phyloP scores from a whole-genome alignment of 129 eudicot genomes.

The Pulicaria dysenterica region DNA sequence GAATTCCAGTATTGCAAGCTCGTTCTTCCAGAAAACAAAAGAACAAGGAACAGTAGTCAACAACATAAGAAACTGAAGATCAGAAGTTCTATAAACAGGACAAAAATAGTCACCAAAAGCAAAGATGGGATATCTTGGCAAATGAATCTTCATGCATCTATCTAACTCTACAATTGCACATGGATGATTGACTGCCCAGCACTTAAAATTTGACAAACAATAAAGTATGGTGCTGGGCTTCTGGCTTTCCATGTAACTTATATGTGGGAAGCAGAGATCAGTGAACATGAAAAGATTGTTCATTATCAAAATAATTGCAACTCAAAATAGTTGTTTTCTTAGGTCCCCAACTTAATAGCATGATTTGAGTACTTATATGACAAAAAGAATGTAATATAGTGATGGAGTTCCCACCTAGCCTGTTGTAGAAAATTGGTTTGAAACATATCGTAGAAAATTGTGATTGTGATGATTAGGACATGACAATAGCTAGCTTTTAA shows the following conservation, averaged over 20 bases:
- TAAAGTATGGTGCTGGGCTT: background rate
- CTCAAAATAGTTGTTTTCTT: background rate
- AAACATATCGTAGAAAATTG: no score
- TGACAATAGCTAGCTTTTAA: no score
- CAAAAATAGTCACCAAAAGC: background rate
- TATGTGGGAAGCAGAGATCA: background rate
- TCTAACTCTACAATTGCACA: background rate
- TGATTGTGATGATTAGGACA: no score
- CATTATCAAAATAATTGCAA: background rate
- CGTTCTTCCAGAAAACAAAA: slow-evolving; percentile 40
- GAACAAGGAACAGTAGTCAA: background rate
- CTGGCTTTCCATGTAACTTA: background rate
- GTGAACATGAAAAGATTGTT: background rate
- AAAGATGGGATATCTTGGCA: background rate
- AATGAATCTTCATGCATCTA: no score
- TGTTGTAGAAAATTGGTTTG: background rate
- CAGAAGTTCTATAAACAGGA: background rate
- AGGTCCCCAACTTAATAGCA: no score
- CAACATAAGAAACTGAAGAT: slow-evolving; percentile 2
- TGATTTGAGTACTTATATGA: no score
- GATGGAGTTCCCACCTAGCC: background rate
- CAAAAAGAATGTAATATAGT: no score
- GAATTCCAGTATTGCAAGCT: slow-evolving; percentile 85
- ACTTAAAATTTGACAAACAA: background rate
- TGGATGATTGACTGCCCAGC: background rate